Percentiles rank a stretch among this genome's conserved stretches.
These are phyloP conservation scores for Lachancea nothofagi DNA, from an alignment of 805 yeast species.

Conservation along the genomic window DNA sequence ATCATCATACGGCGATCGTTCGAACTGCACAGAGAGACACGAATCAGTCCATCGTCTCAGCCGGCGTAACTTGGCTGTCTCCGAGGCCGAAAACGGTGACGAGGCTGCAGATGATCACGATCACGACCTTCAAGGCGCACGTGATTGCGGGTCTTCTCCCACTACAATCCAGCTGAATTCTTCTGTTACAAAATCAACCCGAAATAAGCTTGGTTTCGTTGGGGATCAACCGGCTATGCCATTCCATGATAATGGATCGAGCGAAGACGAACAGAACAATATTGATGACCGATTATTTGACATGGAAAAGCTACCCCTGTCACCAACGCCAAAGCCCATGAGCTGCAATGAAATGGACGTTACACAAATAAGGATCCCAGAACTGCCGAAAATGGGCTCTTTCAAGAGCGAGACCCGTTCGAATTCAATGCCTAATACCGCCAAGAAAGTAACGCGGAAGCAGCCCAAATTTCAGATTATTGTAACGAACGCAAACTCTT, in stretches of 20 bases:
- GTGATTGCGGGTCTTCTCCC: constrained; percentile 32
- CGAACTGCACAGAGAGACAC: not conserved
- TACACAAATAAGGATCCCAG: constrained; percentile 24
- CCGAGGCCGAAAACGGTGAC: not conserved
- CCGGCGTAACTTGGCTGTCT: not conserved
- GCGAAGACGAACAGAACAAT: constrained; percentile 11
- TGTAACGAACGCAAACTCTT: constrained; percentile 31
- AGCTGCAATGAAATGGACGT: constrained; percentile 7
- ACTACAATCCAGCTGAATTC: constrained; percentile 34
- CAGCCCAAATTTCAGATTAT: constrained; percentile 34
- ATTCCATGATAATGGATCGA: constrained; percentile 1
- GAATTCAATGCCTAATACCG: constrained; percentile 6
- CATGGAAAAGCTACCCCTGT: constrained; percentile 21
- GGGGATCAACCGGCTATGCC: constrained; percentile 2
- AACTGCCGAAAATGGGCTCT: constrained; percentile 35
- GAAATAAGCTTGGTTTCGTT: constrained; percentile 9
- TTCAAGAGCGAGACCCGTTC: constrained; percentile 25
- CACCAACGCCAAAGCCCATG: constrained; percentile 31
- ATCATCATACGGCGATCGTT: no score
- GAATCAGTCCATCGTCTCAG: not conserved
- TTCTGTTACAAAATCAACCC: constrained; percentile 29
- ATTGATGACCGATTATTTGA: constrained; percentile 21
- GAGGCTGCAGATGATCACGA: constrained; percentile 14
- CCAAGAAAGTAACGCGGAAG: constrained; percentile 20
- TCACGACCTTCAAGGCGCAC: constrained; percentile 12